Conservation (phyloP, 2,329 filamentous ascomycete genomes). For the Emmonsiellopsis sp. region DNA sequence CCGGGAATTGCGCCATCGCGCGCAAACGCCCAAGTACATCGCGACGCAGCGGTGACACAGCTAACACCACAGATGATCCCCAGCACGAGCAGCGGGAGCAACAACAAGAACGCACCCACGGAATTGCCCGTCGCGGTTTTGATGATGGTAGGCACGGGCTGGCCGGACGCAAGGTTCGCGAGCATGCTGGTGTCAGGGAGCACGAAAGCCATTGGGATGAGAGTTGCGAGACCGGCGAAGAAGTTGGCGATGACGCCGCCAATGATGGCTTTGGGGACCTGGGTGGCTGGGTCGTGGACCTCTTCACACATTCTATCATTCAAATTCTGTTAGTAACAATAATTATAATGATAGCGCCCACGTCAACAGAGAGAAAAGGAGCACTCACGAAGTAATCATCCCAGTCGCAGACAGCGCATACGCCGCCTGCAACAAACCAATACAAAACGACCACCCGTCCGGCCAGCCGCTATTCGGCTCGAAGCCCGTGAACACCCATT, state of each 20-base stretch:
- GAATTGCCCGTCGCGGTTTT: too few species aligned
- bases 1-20: constrained; percentile 37
- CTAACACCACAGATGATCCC: constrained; percentile 46
- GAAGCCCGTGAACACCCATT: constrained; percentile 23
- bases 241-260: constrained; percentile 46
- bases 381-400: constrained; percentile 43
- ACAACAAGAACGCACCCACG: too few species aligned
- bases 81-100: constrained; percentile 38
- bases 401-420: constrained; percentile 52
- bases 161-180: constrained; percentile 35
- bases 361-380: too few species aligned
- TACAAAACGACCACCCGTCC: constrained; percentile 51
- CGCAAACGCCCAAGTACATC: constrained; percentile 38
- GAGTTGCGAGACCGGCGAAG: not conserved
- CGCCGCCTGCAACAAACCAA: constrained; percentile 50
- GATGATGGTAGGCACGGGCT: constrained; percentile 45
- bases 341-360: too few species aligned
- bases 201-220: too few species aligned
- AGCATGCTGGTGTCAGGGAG: constrained; percentile 21
- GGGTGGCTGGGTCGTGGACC: constrained; percentile 42
- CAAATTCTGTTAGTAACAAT: too few species aligned
- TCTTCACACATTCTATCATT: constrained; percentile 47
- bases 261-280: constrained; percentile 45
- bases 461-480: constrained; percentile 13
- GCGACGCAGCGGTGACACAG: constrained; percentile 43